Percentiles rank a stretch among this genome's conserved stretches.
These are phyloP conservation scores for Brettanomyces naardenensis DNA, from an alignment of 805 yeast genomes.

Conservation along the genomic window DNA sequence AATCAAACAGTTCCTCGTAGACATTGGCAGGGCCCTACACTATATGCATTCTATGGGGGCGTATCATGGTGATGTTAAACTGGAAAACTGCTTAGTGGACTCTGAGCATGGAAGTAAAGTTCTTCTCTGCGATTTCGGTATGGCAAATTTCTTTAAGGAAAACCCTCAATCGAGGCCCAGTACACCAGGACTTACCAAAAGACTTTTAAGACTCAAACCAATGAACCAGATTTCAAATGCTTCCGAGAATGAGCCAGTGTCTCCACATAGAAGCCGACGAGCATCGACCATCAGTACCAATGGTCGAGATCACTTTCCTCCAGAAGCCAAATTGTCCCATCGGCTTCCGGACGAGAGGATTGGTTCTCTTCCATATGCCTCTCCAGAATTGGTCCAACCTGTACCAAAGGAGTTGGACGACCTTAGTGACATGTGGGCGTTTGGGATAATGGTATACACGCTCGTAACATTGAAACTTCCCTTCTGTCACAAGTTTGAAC, in stretches of 20 bases:
- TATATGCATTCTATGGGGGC: slow-evolving; percentile 59
- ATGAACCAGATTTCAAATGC: not conserved
- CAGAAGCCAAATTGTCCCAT: not conserved
- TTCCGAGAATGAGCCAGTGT: not conserved
- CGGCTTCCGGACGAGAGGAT: slow-evolving; percentile 25
- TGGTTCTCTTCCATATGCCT: slow-evolving; percentile 88
- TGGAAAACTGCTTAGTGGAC: slow-evolving; percentile 71
- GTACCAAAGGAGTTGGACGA: slow-evolving; percentile 53
- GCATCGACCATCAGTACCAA: not conserved
- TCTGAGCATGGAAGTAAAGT: slow-evolving; percentile 30
- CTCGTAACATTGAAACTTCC: slow-evolving; percentile 71
- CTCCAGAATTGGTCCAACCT: slow-evolving; percentile 73
- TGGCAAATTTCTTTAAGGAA: slow-evolving; percentile 36
- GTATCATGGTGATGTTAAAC: slow-evolving; percentile 77
- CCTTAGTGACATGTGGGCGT: slow-evolving; percentile 83
- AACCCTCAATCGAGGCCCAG: slow-evolving; percentile 4
- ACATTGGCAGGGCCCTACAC: slow-evolving; percentile 49
- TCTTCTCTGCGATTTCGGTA: slow-evolving; percentile 84
- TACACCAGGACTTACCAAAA: slow-evolving; percentile 11
- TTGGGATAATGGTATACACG: slow-evolving; percentile 72
- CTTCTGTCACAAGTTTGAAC: slow-evolving; percentile 78
- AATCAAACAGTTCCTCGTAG: slow-evolving; percentile 35
- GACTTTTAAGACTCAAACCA: slow-evolving; percentile 4
- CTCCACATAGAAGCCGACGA: no score
- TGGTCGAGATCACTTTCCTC: no score